Base-by-base conservation (phyloP, 306 rosid species). In the Cotoneaster glaucophyllus region DNA sequence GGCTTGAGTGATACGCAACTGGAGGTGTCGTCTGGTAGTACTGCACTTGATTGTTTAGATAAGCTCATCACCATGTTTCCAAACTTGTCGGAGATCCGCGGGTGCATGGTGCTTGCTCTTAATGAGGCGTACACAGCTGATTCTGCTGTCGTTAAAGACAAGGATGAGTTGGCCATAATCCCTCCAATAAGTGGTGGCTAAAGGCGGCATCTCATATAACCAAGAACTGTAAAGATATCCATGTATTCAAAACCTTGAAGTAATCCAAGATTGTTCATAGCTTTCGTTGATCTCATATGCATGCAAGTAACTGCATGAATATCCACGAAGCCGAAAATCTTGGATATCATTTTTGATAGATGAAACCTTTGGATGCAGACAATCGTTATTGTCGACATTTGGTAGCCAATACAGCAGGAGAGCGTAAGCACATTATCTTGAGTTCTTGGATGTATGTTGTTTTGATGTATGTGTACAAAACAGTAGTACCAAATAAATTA, bases 161-260 rank as follows among this genome's bases (percentile, higher is more conserved):
- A 52, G 63, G 98, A 93, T 71, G 96, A 93, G 78, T 81, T 90
- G 77, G 96, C 98, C 76, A 82, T 93, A 25, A 93, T 93, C 67
- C 98, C 98, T 79, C 96, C 97, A 31, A 90, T 90, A 31, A 89
- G 96, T 82, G 98, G 98, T 69, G 98, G 98, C 59, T 89, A 70
- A 71, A 39, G 8, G 21, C 14, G 8, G 21, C 14, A 37, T 41
- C 22, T 32, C 21, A 57, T 72, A 8, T 57, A 15, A 11, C 54
- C 12, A 17, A 11, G 15, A 64, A 65, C 25, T 65, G 17, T 21
- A 65, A 41, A 19, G 8, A 64, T 21, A 4, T 37, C 50, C 52
- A 22, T 67, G 8, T 41, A 67, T 8, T 21, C 5, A 3, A n/a
- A 13, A 67, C 29, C 31, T 5, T 41, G 19, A 50, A 64, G 17